Base-by-base conservation (phyloP, 148 eudicot species). In the Amaranthus palmeri region DNA sequence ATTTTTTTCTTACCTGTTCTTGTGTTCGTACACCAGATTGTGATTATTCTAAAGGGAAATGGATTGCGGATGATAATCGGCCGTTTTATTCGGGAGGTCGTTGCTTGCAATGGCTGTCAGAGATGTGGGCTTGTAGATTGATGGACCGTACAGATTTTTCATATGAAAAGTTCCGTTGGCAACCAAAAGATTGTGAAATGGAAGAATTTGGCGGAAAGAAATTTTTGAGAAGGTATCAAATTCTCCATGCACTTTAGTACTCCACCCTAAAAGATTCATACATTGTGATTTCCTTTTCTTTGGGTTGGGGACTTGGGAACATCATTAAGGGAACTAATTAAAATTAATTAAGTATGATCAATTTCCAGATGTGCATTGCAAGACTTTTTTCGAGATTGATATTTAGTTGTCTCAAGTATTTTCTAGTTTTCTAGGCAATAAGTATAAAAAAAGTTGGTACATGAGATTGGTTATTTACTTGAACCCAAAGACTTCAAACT, bases 41-140 rank as follows among this genome's bases (percentile, higher is more conserved):
- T 77, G 88, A 85, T 77, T 88, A 75, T 81, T 85, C 91, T 53
- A 85, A 79, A 73, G 98, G 98, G 18, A 88, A 86, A 79, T 95
- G 98, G 98, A 87, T 95, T 67, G 67, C 68, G 43, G 97, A 89
- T 83, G 88, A 89, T 51, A 66, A 60, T 41, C 78, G 90, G 47
- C 97, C 98, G 65, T 80, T 95, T 57, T 95, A 95, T 84, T 89
- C 98, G 61, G 98, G 98, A 54, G 88, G 80, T 76, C 90, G 84
- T 62, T 95, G 98, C 82, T 83, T 87, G 78, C 96, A 85, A 72
- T 95, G 97, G 98, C 78, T 95, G 81, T 95, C 98, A 42, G 78
- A 77, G 67, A 91, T 89, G 98, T 95, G 98, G 98, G 92, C 97
- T 75, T 95, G 98, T 76, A 90, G 96, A 78, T 65, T 85, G 79